Percentiles rank a stretch among this genome's conserved stretches.
phyloP scores from a whole-genome alignment of 1,284 basidiomycete species.

The Leccinum solheimii region DNA sequence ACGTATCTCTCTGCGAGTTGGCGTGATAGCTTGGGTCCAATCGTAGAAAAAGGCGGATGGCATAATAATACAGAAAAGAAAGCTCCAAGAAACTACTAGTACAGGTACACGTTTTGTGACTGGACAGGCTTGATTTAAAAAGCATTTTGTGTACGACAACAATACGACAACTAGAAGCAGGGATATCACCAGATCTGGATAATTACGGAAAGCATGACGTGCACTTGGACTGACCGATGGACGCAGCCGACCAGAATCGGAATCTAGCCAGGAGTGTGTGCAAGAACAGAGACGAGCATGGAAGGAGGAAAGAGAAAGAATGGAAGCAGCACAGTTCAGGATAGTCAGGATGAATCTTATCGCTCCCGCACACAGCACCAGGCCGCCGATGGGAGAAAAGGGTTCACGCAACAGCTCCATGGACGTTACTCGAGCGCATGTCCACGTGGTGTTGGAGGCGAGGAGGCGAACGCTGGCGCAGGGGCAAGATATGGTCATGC shows the following conservation, averaged over 20 bases:
- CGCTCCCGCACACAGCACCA: conserved; percentile 19
- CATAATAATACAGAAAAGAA: conserved; percentile 32
- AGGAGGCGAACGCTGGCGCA: conserved; percentile 35
- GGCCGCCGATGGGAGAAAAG: conserved; percentile 11
- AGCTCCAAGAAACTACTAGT: conserved; percentile 29
- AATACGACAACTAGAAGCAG: conserved; percentile 21
- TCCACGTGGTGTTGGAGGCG: conserved; percentile 37
- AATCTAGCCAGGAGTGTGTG: conserved; percentile 18
- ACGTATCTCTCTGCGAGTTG: neutral
- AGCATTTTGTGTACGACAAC: conserved; percentile 29
- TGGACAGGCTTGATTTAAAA: conserved; percentile 14
- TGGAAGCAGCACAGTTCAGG: conserved; percentile 10
- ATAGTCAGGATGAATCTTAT: neutral
- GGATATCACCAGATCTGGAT: conserved; percentile 16
- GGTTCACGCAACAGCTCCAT: conserved; percentile 33
- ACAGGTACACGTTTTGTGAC: conserved; percentile 24
- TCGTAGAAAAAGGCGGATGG: conserved; percentile 16
- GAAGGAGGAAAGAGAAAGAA: conserved; percentile 1
- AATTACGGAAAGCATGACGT: conserved; percentile 19
- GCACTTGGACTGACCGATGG: conserved; percentile 4
- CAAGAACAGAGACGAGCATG: conserved; percentile 22
- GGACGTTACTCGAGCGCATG: conserved; percentile 32
- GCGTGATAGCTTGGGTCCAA: conserved; percentile 10
- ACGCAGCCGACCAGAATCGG: conserved; percentile 10
- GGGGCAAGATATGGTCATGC: conserved; percentile 32